Evolutionary conservation across 2,329 filamentous ascomycete species (phyloP).

Genomic region (Calonectria pseudoturangicola): DNA sequence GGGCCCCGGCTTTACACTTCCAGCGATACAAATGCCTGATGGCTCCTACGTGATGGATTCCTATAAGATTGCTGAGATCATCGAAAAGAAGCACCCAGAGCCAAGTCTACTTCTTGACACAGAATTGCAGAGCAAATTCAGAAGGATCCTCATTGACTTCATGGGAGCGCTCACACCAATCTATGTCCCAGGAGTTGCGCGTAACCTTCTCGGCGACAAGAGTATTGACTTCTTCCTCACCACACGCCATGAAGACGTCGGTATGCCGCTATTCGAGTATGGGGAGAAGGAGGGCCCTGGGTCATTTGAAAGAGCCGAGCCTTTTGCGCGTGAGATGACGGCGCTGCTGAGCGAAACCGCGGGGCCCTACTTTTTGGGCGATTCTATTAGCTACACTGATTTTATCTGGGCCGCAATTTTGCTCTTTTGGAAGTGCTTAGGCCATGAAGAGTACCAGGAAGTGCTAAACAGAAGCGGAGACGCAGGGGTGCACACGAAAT

Average conservation of each 20-base stretch:
- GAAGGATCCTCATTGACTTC: conserved; percentile 35
- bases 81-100: conserved; percentile 75
- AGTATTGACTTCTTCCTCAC: conserved; percentile 42
- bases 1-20: conserved; percentile 57
- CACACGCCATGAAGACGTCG: conserved; percentile 39
- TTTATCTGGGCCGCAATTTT: conserved; percentile 72
- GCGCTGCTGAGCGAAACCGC: conserved; percentile 52
- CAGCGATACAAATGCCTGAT: conserved; percentile 71
- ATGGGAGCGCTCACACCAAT: conserved; percentile 42
- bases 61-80: conserved; percentile 72
- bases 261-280: conserved; percentile 45
- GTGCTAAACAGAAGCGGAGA: conserved; percentile 42
- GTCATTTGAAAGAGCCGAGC: conserved; percentile 41
- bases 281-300: conserved; percentile 39
- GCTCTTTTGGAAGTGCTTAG: conserved; percentile 58
- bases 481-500: conserved; percentile 17
- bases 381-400: conserved; percentile 72
- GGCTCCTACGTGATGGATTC: conserved; percentile 79
- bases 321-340: conserved; percentile 41
- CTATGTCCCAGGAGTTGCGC: conserved; percentile 43
- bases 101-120: conserved; percentile 58
- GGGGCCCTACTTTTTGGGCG: conserved; percentile 77
- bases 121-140: conserved; percentile 35
- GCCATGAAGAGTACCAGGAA: conserved; percentile 40
- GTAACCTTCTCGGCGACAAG: conserved; percentile 39